Conservation (phyloP, 805 yeast species). For the Yarrowia bubula region DNA sequence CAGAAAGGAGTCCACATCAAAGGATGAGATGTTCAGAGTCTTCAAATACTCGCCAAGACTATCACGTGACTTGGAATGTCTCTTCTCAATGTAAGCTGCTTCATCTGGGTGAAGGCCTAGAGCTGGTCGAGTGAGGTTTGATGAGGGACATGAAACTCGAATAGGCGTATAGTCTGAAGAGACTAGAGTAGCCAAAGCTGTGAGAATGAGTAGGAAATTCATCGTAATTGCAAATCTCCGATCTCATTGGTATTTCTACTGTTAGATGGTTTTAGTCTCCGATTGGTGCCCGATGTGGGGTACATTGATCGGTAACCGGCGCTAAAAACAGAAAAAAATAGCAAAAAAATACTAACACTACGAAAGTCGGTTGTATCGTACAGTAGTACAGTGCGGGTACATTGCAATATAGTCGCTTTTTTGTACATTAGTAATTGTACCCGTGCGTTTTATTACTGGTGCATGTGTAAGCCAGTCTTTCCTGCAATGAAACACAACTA, state of each 20-base stretch:
- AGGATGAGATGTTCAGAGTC: not conserved
- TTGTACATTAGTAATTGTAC: too few species aligned
- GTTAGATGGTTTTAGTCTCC: not conserved
- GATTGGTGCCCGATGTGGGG: not conserved
- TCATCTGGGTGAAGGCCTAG: not conserved
- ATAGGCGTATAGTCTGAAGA: not conserved
- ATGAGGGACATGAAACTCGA: not conserved
- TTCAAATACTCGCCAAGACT: not conserved
- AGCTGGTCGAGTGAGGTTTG: slow-evolving; percentile 1
- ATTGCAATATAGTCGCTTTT: too few species aligned
- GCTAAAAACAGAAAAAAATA: too few species aligned
- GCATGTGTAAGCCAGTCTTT: too few species aligned
- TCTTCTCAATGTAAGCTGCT: not conserved
- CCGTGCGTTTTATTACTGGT: too few species aligned
- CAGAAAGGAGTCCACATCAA: not conserved
- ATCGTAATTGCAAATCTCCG: not conserved
- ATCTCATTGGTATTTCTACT: too few species aligned
- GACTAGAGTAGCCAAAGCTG: not conserved
- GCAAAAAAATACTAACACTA: too few species aligned
- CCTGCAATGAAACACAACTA: too few species aligned
- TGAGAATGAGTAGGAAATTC: not conserved
- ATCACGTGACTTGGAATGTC: not conserved
- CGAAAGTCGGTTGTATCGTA: too few species aligned
- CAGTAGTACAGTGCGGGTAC: too few species aligned
- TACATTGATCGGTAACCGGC: too few species aligned